phyloP scores from a whole-genome alignment of 148 eudicot species.

The Vaccinium corymbosum region DNA sequence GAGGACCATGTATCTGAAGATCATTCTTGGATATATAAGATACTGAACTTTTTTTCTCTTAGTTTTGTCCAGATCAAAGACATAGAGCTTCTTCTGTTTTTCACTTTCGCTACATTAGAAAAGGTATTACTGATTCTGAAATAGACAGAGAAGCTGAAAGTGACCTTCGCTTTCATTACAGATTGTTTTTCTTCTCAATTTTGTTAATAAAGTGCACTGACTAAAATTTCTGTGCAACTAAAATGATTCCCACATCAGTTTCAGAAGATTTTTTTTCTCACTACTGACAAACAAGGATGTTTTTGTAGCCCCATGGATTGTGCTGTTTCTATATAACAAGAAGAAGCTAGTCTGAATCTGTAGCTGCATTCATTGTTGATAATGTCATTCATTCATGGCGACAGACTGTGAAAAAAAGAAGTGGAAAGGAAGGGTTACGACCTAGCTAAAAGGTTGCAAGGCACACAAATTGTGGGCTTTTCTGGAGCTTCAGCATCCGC shows the following conservation, averaged over 20 bases:
- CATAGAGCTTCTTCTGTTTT: too few species aligned
- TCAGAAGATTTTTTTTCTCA: neutral
- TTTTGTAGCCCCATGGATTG: neutral
- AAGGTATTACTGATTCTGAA: too few species aligned
- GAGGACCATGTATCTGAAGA: too few species aligned
- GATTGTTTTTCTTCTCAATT: neutral
- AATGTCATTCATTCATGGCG: neutral
- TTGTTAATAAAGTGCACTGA: neutral
- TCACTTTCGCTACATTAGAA: too few species aligned
- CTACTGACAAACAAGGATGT: neutral
- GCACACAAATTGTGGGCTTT: neutral
- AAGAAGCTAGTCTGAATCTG: neutral
- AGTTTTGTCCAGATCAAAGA: too few species aligned
- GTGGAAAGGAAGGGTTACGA: neutral
- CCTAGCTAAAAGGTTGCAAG: neutral
- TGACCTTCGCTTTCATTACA: neutral
- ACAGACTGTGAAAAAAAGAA: constrained; percentile 1
- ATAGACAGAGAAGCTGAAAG: too few species aligned
- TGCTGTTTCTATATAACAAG: neutral
- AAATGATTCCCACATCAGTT: neutral
- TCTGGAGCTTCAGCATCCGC: neutral
- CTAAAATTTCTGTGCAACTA: neutral
- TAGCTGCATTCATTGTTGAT: neutral
- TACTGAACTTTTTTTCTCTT: too few species aligned
- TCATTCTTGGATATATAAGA: too few species aligned